Evolutionary conservation across 345 rosid species (phyloP).

Genomic region (Eucalyptus marginata): DNA sequence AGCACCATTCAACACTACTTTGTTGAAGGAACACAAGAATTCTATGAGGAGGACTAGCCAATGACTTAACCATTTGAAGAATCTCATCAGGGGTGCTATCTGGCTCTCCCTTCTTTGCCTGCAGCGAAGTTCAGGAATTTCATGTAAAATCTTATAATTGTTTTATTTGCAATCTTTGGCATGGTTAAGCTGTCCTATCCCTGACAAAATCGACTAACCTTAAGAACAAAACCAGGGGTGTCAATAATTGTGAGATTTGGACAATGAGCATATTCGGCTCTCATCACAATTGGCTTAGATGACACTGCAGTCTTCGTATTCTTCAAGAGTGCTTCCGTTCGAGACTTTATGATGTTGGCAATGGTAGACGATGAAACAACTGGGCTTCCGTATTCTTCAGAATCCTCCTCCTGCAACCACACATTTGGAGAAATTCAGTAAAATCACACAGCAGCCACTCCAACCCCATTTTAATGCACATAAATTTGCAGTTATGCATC

Average conservation of each 20-base stretch:
- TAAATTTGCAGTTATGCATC: neutral
- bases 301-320: conserved; percentile 79
- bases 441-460: neutral
- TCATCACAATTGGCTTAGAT: conserved; percentile 89
- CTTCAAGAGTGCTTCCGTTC: conserved; percentile 67
- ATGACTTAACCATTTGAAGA: conserved; percentile 82
- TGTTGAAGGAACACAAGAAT: conserved; percentile 90
- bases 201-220: conserved; percentile 23
- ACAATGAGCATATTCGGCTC: conserved; percentile 96
- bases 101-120: conserved; percentile 99
- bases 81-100: conserved; percentile 89
- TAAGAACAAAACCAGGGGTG: conserved; percentile 96
- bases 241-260: conserved; percentile 94
- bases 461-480: neutral
- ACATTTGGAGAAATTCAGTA: neutral
- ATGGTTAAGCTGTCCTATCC: neutral
- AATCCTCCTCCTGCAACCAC: conserved; percentile 66
- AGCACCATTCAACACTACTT: conserved; percentile 98
- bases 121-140: neutral
- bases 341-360: conserved; percentile 72
- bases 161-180: neutral
- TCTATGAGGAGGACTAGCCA: conserved; percentile 95
- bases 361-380: conserved; percentile 56
- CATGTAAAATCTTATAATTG: neutral
- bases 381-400: conserved; percentile 82